phyloP scores from a whole-genome alignment of 768 basidiomycete genomes.

The Rhodotorula taiwanensis region DNA sequence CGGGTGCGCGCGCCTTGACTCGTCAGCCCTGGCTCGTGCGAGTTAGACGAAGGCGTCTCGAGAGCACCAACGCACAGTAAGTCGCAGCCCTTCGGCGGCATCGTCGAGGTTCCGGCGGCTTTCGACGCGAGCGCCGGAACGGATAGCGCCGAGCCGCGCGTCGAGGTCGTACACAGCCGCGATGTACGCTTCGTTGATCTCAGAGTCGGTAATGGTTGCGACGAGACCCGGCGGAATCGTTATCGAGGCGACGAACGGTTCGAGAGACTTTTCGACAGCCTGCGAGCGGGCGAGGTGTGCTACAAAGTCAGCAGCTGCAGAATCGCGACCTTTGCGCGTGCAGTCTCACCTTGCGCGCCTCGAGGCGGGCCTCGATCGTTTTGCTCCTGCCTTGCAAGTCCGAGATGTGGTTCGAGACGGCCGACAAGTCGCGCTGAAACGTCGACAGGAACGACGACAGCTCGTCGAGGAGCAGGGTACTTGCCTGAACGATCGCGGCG shows the following conservation, averaged over 20 bases:
- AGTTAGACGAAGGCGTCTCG: slow-evolving; percentile 2
- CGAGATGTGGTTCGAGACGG: slow-evolving; percentile 92
- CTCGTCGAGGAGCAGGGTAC: slow-evolving; percentile 73
- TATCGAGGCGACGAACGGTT: slow-evolving; percentile 69
- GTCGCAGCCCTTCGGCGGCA: slow-evolving; percentile 75
- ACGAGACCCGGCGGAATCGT: slow-evolving; percentile 75
- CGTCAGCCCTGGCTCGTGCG: not conserved
- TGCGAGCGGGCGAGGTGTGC: slow-evolving; percentile 43
- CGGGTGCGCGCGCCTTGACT: not conserved
- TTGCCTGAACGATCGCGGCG: slow-evolving; percentile 55
- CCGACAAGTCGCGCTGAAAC: slow-evolving; percentile 87
- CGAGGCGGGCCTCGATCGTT: slow-evolving; percentile 78
- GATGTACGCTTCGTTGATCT: slow-evolving; percentile 63
- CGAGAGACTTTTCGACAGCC: slow-evolving; percentile 83
- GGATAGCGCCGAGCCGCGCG: slow-evolving; percentile 59
- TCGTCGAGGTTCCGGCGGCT: slow-evolving; percentile 76
- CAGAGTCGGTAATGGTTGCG: slow-evolving; percentile 72
- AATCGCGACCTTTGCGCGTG: no score
- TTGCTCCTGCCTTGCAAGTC: slow-evolving; percentile 85
- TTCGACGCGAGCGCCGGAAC: slow-evolving; percentile 71
- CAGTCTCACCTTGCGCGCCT: slow-evolving; percentile 64
- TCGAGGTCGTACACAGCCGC: slow-evolving; percentile 74
- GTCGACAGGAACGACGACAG: slow-evolving; percentile 86
- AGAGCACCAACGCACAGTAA: slow-evolving; percentile 66
- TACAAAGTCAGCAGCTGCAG: not conserved